These are phyloP conservation scores for Globisporangium abappressorium DNA, from an alignment of 352 stramenopile species.

Conservation along the genomic window DNA sequence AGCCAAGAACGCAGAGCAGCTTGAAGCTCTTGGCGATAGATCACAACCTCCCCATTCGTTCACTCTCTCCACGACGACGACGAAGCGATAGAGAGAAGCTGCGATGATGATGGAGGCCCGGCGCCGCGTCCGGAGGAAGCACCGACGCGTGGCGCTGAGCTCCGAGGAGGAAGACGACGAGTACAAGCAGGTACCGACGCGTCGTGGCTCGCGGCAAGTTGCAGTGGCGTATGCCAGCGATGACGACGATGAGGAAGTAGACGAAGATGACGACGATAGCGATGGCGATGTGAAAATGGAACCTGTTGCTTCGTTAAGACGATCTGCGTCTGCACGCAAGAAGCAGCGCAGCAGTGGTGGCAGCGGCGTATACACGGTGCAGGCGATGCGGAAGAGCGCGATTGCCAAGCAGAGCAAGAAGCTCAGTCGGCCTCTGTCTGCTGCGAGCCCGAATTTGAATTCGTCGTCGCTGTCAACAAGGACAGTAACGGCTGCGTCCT, in stretches of 20 bases:
- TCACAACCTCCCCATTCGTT: not conserved
- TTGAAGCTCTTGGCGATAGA: slow-evolving; percentile 5
- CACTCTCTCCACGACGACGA: not conserved
- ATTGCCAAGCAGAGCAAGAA: not conserved
- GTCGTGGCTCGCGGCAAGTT: not conserved
- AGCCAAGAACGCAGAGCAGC: not conserved
- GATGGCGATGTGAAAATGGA: not conserved
- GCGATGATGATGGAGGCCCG: not conserved
- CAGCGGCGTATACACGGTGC: not conserved
- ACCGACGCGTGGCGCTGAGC: not conserved
- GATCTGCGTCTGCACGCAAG: not conserved
- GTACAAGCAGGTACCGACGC: not conserved
- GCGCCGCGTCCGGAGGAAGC: slow-evolving; percentile 2
- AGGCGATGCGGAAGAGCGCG: not conserved
- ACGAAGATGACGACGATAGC: not conserved
- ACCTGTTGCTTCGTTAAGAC: not conserved
- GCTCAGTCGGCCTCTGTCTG: not conserved
- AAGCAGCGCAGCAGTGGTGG: not conserved
- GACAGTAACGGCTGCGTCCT: not conserved
- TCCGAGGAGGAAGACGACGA: not conserved
- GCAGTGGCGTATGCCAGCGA: not conserved
- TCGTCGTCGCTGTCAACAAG: not conserved
- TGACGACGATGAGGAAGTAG: not conserved
- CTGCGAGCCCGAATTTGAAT: not conserved
- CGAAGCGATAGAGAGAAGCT: not conserved